A percentile compares a stretch with the other conserved stretches of the same genome.
Evolutionary conservation across 345 rosid species (phyloP).

Genomic region (Durio zibethinus): DNA sequence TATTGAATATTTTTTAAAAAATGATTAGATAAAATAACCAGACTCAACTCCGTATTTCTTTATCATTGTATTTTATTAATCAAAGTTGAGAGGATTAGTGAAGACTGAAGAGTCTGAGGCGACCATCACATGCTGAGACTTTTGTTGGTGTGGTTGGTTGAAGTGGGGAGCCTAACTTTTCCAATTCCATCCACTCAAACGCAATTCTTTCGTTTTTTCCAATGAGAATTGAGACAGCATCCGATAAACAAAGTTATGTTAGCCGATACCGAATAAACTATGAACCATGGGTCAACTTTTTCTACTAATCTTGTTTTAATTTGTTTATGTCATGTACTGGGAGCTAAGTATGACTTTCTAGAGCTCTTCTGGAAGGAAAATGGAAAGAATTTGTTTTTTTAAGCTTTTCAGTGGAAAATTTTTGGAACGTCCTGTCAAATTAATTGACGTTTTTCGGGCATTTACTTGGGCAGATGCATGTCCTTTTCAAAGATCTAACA

Average conservation of each 20-base stretch:
- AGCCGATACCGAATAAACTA: not conserved
- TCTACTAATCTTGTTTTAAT: not conserved
- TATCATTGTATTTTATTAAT: not conserved
- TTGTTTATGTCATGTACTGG: not conserved
- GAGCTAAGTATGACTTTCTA: not conserved
- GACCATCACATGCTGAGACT: not conserved
- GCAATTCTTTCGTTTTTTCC: not conserved
- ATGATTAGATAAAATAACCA: no score
- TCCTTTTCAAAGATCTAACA: not conserved
- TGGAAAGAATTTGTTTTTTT: not conserved
- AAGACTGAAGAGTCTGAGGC: not conserved
- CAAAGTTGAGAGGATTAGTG: not conserved
- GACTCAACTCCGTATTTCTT: no score
- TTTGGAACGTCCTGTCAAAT: not conserved
- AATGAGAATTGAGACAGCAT: not conserved
- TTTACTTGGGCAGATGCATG: not conserved
- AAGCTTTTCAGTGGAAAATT: not conserved
- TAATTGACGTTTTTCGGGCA: not conserved
- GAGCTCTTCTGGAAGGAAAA: not conserved
- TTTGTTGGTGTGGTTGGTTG: not conserved
- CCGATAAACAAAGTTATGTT: not conserved
- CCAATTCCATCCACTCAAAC: not conserved
- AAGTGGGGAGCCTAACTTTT: not conserved
- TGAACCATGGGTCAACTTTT: not conserved
- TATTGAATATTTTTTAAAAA: no score